phyloP scores from a whole-genome alignment of 192 early-diverging fungal species.

The Podila epicladia region DNA sequence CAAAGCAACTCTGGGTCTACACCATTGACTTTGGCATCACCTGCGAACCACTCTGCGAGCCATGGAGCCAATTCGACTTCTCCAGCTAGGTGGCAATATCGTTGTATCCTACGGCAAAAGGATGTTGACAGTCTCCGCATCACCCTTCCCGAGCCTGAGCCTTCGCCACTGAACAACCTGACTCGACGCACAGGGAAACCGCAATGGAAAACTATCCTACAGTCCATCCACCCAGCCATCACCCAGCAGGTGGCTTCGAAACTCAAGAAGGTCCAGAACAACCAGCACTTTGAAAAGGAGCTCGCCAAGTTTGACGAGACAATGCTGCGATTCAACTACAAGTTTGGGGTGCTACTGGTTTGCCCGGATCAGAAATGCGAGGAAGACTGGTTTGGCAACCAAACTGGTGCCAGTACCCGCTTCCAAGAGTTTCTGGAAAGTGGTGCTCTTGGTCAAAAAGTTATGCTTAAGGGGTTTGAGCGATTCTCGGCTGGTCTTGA shows the following conservation, averaged over 20 bases:
- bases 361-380: constrained; percentile 76
- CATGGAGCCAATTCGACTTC: background rate
- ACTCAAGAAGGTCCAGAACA: constrained; percentile 67
- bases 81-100: constrained; percentile 40
- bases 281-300: constrained; percentile 69
- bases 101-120: constrained; percentile 42
- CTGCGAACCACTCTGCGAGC: background rate
- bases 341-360: constrained; percentile 83
- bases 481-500: constrained; percentile 84
- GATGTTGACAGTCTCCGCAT: constrained; percentile 42
- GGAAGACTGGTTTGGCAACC: constrained; percentile 82
- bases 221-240: constrained; percentile 48
- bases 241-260: constrained; percentile 56
- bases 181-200: constrained; percentile 43
- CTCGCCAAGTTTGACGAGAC: constrained; percentile 78
- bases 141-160: constrained; percentile 41
- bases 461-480: constrained; percentile 76
- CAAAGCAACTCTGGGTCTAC: too few species aligned
- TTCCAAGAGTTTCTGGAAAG: constrained; percentile 71
- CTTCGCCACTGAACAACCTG: constrained; percentile 38
- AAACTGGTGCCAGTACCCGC: constrained; percentile 60
- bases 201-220: constrained; percentile 59
- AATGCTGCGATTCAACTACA: constrained; percentile 76
- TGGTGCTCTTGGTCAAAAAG: constrained; percentile 71
- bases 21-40: background rate